Evolutionary conservation across 306 rosid species (phyloP), one percentile per base, ranked within the genome.

Genomic region (Macrotyloma uniflorum): DNA sequence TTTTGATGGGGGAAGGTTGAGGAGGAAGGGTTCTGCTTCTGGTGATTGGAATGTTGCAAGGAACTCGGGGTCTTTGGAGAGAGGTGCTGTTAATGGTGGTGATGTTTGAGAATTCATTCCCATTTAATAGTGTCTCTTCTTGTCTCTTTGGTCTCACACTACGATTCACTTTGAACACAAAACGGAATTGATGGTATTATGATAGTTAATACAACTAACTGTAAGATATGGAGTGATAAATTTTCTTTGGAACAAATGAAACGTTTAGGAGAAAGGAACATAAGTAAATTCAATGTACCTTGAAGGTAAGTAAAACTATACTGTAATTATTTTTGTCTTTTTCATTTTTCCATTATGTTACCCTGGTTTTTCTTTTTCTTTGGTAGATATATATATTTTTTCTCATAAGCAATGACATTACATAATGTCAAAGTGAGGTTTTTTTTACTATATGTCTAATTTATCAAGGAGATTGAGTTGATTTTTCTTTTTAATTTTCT

Each of bases 21-120:
- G 54, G 79, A 70, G 83, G 24, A 72, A 89, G 10, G 75, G 65
- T 20, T 90, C 89, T 1, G 24, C 16, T 58, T 86, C 85, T 0
- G 32, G 23, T 55, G 89, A 86, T 81, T 84, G 86, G 63, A 83
- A 74, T 77, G 88, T 28, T n/a, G 86, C 84, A 26, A 64, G 76
- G 11, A 72, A 51, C 36, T 80, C 90, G 7, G 77, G 30, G 5
- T 85, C 89, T 5, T 23, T 35, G 14, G 87, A 86, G 74, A 79
- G 85, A 5, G 89, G 64, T 55, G 38, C 79, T 10, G 85, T 20
- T 66, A 16, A 36, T 1, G 30, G 15, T n/a, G 30, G 35, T 7
- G 14, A 67, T 42, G 23, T 67, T 40, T 67, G 54, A 42, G 35
- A 4, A 20, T 65, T 65, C 4, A 19, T 65, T 38, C 4, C 5